Evolutionary conservation across 2,329 filamentous ascomycete species (phyloP), one percentile per base, ranked within the genome.

Genomic region (Aspergillus hiratsukae): DNA sequence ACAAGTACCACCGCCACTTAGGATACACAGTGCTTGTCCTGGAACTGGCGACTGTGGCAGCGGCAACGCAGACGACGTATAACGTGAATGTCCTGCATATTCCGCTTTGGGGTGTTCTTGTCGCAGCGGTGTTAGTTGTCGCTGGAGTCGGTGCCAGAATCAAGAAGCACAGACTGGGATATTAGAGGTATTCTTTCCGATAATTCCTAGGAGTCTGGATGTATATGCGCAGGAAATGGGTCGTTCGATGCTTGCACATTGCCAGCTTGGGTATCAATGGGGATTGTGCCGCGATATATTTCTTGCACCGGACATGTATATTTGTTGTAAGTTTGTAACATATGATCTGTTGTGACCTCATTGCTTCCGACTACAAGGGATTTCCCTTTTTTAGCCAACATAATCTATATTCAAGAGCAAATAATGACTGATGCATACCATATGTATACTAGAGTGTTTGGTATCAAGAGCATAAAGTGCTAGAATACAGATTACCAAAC

Each of bases 1-100:
- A 93, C 81, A 97, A 96, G 75, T 96, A 92, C 67, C 94, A 97
- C 72, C 85, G 93, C 29, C 76, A 83, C 53, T 82, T 80, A 23
- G 94, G 93, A 2, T 97, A 99, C 70, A 62, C 85, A 7, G 77
- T 92, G 57, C 75, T 93, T 53, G 68, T 87, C 51, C 66, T 95
- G 65, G 80, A 93, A 59, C 75, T 96, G 59, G 85, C 83, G 9
- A 94, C 92, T 0, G 82, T 96, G 41, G 78, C 82, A 50, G 87
- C 87, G 25, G 90, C 92, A 1, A 90, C 87, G 3, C 81, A 86
- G 75, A 97, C 93, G 1, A 80, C 82, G 35, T 97, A 87, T 73
- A 91, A 88, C 66, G 70, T 83, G 60, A 82, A 80, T 25, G 82
- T 88, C 1, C 74, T 94, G 55, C 79, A 85, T 60, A 85, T 97